Evolutionary conservation across 768 basidiomycete genomes (phyloP).

Genomic region (Termitomyces heimii): DNA sequence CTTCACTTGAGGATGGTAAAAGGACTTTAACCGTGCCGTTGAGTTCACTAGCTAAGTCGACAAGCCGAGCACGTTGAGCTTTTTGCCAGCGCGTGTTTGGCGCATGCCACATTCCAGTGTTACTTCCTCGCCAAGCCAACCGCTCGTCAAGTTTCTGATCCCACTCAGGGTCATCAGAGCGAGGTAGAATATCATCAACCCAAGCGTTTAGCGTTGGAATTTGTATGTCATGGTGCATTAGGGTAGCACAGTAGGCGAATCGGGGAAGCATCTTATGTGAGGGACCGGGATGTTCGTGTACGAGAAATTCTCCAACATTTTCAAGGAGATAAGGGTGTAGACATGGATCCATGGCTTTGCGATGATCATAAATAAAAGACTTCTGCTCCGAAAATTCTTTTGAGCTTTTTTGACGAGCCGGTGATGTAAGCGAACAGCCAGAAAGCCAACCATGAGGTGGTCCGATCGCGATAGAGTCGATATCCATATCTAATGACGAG

Average conservation of each 20-base stretch:
- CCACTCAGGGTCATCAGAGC: slow-evolving; percentile 48
- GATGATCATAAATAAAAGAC: slow-evolving; percentile 34
- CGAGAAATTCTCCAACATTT: slow-evolving; percentile 35
- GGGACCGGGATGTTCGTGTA: slow-evolving; percentile 24
- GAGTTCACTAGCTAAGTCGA: slow-evolving; percentile 27
- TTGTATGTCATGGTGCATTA: slow-evolving; percentile 41
- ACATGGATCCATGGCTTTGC: slow-evolving; percentile 32
- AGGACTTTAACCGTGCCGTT: slow-evolving; percentile 27
- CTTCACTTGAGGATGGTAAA: slow-evolving; percentile 11
- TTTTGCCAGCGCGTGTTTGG: slow-evolving; percentile 30
- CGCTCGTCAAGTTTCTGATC: slow-evolving; percentile 46
- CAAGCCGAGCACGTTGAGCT: slow-evolving; percentile 35
- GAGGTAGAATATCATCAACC: slow-evolving; percentile 23
- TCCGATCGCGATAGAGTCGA: slow-evolving; percentile 6
- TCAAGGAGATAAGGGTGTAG: slow-evolving; percentile 25
- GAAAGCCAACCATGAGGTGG: slow-evolving; percentile 15
- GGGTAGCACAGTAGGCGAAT: slow-evolving; percentile 36
- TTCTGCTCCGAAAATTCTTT: slow-evolving; percentile 9
- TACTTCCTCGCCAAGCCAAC: slow-evolving; percentile 59
- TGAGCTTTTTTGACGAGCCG: slow-evolving; percentile 15
- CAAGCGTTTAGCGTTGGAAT: slow-evolving; percentile 31
- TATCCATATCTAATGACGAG: slow-evolving; percentile 11
- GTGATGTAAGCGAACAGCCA: slow-evolving; percentile 20
- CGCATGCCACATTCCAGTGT: slow-evolving; percentile 47
- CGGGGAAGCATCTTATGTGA: slow-evolving; percentile 27